Evolutionary conservation across 345 rosid genomes (phyloP).

Genomic region (Salix arbutifolia): DNA sequence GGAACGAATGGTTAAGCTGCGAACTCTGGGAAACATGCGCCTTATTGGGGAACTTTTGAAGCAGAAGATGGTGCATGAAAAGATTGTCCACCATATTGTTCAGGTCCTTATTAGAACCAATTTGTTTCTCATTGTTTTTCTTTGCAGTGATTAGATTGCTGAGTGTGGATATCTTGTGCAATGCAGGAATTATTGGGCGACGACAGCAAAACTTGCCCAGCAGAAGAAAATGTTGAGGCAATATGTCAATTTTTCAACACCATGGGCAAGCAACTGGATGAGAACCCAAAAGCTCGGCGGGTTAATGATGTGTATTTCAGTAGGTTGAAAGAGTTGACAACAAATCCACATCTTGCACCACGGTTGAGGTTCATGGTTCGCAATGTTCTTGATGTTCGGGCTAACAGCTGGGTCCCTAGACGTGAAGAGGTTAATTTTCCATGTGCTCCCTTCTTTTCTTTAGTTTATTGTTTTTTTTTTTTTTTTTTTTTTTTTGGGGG

Average conservation of each 20-base stretch:
- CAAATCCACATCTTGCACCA: conserved; percentile 52
- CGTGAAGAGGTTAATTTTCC: conserved; percentile 69
- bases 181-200: conserved; percentile 71
- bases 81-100: conserved; percentile 79
- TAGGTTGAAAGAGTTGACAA: conserved; percentile 55
- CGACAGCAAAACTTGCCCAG: conserved; percentile 55
- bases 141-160: not conserved
- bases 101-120: conserved; percentile 35
- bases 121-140: not conserved
- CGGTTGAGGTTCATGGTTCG: conserved; percentile 74
- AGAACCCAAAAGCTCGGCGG: conserved; percentile 52
- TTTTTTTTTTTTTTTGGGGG: too few relatives aligned
- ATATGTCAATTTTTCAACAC: conserved; percentile 75
- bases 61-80: conserved; percentile 86
- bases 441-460: not conserved
- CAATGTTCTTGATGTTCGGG: conserved; percentile 69
- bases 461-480: not conserved
- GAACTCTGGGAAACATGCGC: conserved; percentile 81
- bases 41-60: conserved; percentile 84
- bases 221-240: conserved; percentile 82
- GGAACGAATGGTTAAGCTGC: conserved; percentile 66
- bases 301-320: conserved; percentile 56
- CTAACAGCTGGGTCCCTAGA: conserved; percentile 76
- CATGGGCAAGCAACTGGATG: conserved; percentile 84
- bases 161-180: not conserved